Base-by-base conservation (phyloP, 108 stramenopile genomes). In the Aureococcus anophagefferens region DNA sequence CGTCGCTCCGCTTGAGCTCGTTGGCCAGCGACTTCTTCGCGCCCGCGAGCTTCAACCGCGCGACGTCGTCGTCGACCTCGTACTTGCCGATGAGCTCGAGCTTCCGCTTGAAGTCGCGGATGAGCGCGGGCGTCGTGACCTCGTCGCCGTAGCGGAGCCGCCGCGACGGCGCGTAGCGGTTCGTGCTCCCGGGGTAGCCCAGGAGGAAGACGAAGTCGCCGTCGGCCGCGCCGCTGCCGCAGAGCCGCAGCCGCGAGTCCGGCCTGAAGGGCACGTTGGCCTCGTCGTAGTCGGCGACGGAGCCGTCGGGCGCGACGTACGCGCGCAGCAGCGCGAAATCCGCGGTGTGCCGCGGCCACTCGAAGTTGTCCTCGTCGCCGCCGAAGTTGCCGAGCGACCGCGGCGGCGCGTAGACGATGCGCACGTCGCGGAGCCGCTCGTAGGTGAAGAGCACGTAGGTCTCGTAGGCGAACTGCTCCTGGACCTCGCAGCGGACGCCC, bases 151-250 rank as follows among this genome's bases (percentile, higher is more conserved):
- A 70, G 44, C 21, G 5, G 16, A 70, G 59, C 59, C 69, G n/a
- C 7, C 30, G 33, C 30, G 51, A 36, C 21, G 69, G 69, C 18
- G 69, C 69, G 62, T 70, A 70, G 33, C 69, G 69, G 44, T 46
- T 62, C 51, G 69, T 70, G 31, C 33, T 32, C 1, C 69, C 69
- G 9, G 69, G 69, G 33, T 46, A 70, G 16, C 69, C 69, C 31
- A 70, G 69, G 30, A 70, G 69, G 29, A 70, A 70, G 5, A 70
- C 69, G 31, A 70, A 70, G 69, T 70, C 69, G 62, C 44, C 69
- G 29, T 59, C 18, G 32, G n/a, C 69, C 44, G 69, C 69, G 21
- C 69, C 69, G 31, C 5, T 9, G 18, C 33, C 13, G 31, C 30
- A 9, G 4, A 70, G 46, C 28, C 36, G 37, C 5, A 70, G 46